Base-by-base conservation (phyloP, 257 asterid species). In the Nemophila menziesii region DNA sequence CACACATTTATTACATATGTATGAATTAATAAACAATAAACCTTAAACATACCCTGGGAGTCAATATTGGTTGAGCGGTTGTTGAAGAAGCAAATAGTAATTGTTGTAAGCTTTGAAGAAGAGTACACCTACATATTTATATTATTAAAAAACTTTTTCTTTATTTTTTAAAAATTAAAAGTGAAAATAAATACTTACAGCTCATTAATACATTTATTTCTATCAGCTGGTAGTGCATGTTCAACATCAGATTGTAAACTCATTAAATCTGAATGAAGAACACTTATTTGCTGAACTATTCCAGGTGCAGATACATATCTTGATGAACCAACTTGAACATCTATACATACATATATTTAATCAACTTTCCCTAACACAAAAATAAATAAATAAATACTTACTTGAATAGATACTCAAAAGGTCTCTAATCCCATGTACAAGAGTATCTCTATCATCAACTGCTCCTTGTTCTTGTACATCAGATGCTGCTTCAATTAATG, bases 401-500 rank as follows among this genome's bases (percentile, higher is more conserved):
- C 98, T 89, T 67, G 98, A 84, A 64, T 89, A 86, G 66, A 89
- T 74, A 56, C 96, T 81, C 63, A 89, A 60, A 65, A 89, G 95
- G 72, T 89, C 98, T 68, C 98, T 72, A 51, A 89, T 81, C 43
- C 98, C 92, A 63, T 89, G 98, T 52, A 89, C 77, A 65, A 80
- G 79, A 53, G 92, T 75, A 71, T 89, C 98, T 26, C 94, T 85
- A 52, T 89, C 98, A 68, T 89, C 96, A 26, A 89, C 93, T 47
- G 94, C 98, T 48, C 96, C 98, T 70, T 89, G 98, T 69, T 89
- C 98, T 17, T 83, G 84, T 20, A 76, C 75, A 59, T 85, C 98
- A 58, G 93, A 74, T 53, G 92, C 82, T 58, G 98, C 94, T 70
- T 72, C 80, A 68, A 66, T 69, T 79, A 89, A 66, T 61, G 93